Base-by-base conservation (phyloP, 2,329 filamentous ascomycete genomes). In the Colletotrichum kahawae region DNA sequence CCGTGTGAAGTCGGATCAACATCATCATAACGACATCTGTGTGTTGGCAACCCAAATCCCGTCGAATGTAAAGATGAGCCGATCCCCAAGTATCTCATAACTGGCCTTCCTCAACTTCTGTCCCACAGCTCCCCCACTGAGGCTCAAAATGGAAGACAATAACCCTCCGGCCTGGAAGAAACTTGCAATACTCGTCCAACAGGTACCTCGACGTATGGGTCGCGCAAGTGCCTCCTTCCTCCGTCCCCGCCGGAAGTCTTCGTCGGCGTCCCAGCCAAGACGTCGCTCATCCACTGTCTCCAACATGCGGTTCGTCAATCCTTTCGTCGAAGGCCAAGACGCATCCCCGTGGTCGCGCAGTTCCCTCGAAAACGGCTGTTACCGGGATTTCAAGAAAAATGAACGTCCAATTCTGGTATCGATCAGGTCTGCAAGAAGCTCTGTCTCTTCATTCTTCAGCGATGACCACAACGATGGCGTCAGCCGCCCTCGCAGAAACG, bases 161-260 rank as follows among this genome's bases (percentile, higher is more conserved):
- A 13, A 51, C 4, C 1, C 43, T 51, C 43, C 43, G 10, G 43
- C 43, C 43, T 51, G 43, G 43, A 51, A 51, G 43, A 51, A 51
- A 51, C 43, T 51, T 21, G 43, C 43, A 51, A 7, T 51, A 51
- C 5, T 51, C 10, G 12, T 51, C 5, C 43, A 51, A 51, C 43
- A 21, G n/a, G 43, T 51, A 5, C 43, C 43, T 13, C n/a, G 43
- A 51, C 43, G 43, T 51, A 51, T 51, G 43, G n/a, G 77, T 43
- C 74, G 75, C 51, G 66, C 72, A 13, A 79, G n/a, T 21, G 2
- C 31, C 29, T 34, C n/a, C 8, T n/a, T 36, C n/a, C 21, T 34
- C 33, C 57, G 57, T 16, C 18, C 18, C 7, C 31, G 18, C 57
- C 29, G 16, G 10, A 62, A 34, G n/a, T 21, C 33, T 8, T 62